Conservation (phyloP, 106 monocot species). For the Platanthera zijinensis region DNA sequence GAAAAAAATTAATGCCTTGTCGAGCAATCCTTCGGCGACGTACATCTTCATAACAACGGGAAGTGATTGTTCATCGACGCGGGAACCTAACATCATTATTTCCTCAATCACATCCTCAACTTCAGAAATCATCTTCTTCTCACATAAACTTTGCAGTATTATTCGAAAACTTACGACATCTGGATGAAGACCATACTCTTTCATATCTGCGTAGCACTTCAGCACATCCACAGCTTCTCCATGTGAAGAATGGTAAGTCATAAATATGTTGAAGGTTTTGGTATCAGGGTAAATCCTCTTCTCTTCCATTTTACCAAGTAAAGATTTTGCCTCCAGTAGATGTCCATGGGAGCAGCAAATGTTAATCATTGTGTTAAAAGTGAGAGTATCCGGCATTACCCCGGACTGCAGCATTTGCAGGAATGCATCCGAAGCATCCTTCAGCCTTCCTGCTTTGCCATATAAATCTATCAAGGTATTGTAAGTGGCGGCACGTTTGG, state of each 20-base stretch:
- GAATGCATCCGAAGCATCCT: slow-evolving; percentile 58
- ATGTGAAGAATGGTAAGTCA: slow-evolving; percentile 42
- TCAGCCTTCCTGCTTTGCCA: slow-evolving; percentile 67
- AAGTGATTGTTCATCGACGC: slow-evolving; percentile 54
- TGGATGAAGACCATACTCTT: slow-evolving; percentile 24
- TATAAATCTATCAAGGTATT: slow-evolving; percentile 81
- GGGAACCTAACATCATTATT: slow-evolving; percentile 19
- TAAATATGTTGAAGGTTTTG: slow-evolving; percentile 79
- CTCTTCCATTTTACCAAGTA: slow-evolving; percentile 64
- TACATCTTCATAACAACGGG: slow-evolving; percentile 74
- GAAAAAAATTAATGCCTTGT: slow-evolving; percentile 41
- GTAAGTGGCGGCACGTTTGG: slow-evolving; percentile 60
- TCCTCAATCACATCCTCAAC: slow-evolving; percentile 48
- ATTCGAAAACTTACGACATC: slow-evolving; percentile 62
- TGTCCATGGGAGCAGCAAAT: slow-evolving; percentile 45
- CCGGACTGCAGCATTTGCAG: slow-evolving; percentile 51
- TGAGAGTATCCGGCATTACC: slow-evolving; percentile 52
- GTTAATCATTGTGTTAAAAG: slow-evolving; percentile 82
- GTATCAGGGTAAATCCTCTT: slow-evolving; percentile 49
- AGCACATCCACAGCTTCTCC: slow-evolving; percentile 26
- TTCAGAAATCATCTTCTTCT: slow-evolving; percentile 49
- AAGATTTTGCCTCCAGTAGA: slow-evolving; percentile 47
- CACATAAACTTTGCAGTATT: slow-evolving; percentile 46
- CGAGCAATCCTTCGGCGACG: slow-evolving; percentile 46
- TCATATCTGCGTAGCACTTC: slow-evolving; percentile 36